Evolutionary conservation across 1,284 basidiomycete genomes (phyloP).

Genomic region (Rhodotorula sp.): DNA sequence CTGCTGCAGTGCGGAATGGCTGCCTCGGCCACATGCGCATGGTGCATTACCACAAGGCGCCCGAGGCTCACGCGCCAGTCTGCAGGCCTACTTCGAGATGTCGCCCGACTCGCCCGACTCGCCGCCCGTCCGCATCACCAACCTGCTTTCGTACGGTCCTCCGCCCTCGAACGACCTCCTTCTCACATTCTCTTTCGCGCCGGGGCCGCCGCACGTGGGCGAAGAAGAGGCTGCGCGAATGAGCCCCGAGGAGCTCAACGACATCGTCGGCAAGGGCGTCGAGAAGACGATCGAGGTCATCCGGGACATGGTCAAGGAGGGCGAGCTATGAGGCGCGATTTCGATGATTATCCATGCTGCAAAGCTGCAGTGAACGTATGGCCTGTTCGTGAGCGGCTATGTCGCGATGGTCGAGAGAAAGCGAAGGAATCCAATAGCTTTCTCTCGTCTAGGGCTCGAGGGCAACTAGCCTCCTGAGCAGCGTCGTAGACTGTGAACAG

Average conservation of each 20-base stretch:
- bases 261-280: constrained; percentile 16
- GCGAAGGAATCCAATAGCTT: too few species aligned
- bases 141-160: constrained; percentile 19
- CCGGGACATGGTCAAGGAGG: constrained; percentile 9
- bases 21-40: not conserved
- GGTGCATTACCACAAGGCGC: not conserved
- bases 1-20: not conserved
- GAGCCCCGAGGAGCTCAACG: constrained; percentile 12
- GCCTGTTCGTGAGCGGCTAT: too few species aligned
- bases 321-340: constrained; percentile 12
- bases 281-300: constrained; percentile 15
- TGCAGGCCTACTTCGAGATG: constrained; percentile 32
- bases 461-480: too few species aligned
- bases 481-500: too few species aligned
- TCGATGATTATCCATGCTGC: too few species aligned
- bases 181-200: constrained; percentile 25
- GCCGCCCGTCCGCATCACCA: constrained; percentile 12
- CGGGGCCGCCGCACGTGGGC: not conserved
- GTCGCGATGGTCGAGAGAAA: too few species aligned
- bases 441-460: too few species aligned
- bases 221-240: not conserved
- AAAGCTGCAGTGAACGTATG: too few species aligned
- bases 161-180: constrained; percentile 16
- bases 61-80: too few species aligned
- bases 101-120: not conserved